A percentile compares a stretch with the other conserved stretches of the same genome.
Conservation (phyloP, 495 filamentous ascomycete species). For the Amniculicola lignicola region DNA sequence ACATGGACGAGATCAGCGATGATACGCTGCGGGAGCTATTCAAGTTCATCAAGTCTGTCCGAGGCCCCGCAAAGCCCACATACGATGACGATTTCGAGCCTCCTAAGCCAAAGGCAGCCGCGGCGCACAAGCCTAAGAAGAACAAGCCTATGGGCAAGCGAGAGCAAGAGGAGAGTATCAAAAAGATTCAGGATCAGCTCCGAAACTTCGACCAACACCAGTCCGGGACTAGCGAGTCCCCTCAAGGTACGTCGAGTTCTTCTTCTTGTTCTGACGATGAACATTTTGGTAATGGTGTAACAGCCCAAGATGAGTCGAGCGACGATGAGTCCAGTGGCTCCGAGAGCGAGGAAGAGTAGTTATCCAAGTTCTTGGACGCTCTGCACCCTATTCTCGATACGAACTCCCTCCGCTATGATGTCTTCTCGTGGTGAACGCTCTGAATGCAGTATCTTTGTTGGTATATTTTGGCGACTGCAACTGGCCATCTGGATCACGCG, state of each 20-base stretch:
- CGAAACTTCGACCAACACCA: constrained; percentile 35
- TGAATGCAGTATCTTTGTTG: too few species aligned
- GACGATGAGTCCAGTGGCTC: constrained; percentile 40
- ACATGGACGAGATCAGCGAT: constrained; percentile 79
- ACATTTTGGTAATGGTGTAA: constrained; percentile 10
- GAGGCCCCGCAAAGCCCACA: constrained; percentile 20
- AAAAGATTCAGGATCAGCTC: constrained; percentile 62
- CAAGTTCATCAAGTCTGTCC: constrained; percentile 64
- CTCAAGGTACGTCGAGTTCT: constrained; percentile 33
- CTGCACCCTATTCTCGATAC: too few species aligned
- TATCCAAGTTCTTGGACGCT: constrained; percentile 1
- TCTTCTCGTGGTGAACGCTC: too few species aligned
- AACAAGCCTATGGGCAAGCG: constrained; percentile 97
- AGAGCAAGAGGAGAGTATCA: constrained; percentile 88
- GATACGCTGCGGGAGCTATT: constrained; percentile 73
- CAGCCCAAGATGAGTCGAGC: constrained; percentile 38
- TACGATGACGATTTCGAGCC: constrained; percentile 43
- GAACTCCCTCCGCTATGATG: too few species aligned
- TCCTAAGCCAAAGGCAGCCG: constrained; percentile 44
- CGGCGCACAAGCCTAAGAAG: constrained; percentile 75
- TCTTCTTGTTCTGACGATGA: not conserved
- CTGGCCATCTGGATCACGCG: too few species aligned
- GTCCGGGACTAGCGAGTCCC: constrained; percentile 30
- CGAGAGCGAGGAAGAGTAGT: constrained; percentile 41
- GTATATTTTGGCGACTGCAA: too few species aligned